Evolutionary conservation across 2,329 filamentous ascomycete genomes (phyloP).

Genomic region (Diaporthe citrichinensis): DNA sequence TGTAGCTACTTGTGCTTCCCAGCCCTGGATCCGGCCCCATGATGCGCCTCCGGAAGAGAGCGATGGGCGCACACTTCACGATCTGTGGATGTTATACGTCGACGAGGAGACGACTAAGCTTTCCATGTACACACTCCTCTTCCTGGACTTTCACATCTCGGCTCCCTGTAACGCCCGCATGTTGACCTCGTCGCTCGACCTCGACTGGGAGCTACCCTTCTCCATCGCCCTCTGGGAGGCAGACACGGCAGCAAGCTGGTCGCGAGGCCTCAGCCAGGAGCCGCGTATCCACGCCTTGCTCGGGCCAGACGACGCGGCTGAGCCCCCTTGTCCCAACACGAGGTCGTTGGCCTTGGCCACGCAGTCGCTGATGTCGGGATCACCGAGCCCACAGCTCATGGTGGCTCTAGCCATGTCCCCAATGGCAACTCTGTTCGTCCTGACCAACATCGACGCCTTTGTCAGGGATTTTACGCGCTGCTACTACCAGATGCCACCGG

Average conservation of each 20-base stretch:
- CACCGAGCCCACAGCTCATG: constrained; percentile 46
- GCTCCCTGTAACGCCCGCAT: constrained; percentile 50
- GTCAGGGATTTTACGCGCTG: constrained; percentile 52
- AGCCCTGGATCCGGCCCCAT: background rate
- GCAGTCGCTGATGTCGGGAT: constrained; percentile 51
- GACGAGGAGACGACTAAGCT: constrained; percentile 51
- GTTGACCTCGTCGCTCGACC: constrained; percentile 50
- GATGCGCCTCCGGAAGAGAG: background rate
- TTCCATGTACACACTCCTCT: constrained; percentile 48
- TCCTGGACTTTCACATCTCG: constrained; percentile 50
- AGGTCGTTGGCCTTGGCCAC: constrained; percentile 49
- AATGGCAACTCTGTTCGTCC: constrained; percentile 48
- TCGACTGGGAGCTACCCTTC: constrained; percentile 53
- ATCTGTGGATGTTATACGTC: constrained; percentile 47
- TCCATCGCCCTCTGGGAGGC: constrained; percentile 50
- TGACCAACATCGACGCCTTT: constrained; percentile 48
- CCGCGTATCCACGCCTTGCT: constrained; percentile 38
- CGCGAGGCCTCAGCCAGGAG: constrained; percentile 44
- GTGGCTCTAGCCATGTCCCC: constrained; percentile 46
- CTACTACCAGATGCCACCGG: constrained; percentile 53
- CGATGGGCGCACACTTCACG: constrained; percentile 32
- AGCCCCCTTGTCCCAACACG: constrained; percentile 45
- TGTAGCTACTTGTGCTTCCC: background rate
- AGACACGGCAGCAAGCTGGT: constrained; percentile 47
- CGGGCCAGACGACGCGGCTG: constrained; percentile 29